Base-by-base conservation (phyloP, 1,284 basidiomycete species). In the Cutaneotrichosporon sp. region DNA sequence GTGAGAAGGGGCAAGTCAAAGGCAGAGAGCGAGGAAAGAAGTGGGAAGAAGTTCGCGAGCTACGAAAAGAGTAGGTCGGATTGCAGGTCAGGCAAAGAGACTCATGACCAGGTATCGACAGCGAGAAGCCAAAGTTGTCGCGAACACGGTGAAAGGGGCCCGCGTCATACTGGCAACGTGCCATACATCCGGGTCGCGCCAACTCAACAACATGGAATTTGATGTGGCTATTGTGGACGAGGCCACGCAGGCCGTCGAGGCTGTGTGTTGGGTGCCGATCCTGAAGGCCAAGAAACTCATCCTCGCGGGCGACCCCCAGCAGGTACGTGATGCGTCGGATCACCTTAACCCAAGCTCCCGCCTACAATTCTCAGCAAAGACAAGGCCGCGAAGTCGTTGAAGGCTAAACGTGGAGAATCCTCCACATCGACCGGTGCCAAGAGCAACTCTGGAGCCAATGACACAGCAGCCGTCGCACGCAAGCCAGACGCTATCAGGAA, bases 161-260 rank as follows among this genome's bases (percentile, higher is more conserved):
- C 85, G 88, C 74, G 81, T 97, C 33, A 88, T 97, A 0, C 75
- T 97, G 11, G 85, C 91, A 0, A 97, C 94, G 1, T 97, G 92
- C 61, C 93, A 97, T 75, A 87, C 88, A 4, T 82, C 90, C 3
- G 92, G 92, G 1, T 84, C 87, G 4, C 76, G 85, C 27, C 89
- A 90, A 62, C 75, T 94, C 9, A 80, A 81, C 34, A 83, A 85
- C 55, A 79, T 85, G 55, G 72, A 79, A 3, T 98, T 97, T 64
- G 94, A 97, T 68, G 85, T 91, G 0, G 84, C 92, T 8, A 87
- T 97, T 37, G 90, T 98, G 35, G 94, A 97, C 62, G 94, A 97
- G 75, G 90, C 91, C 0, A 97, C 93, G 0, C 94, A 97, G 72
- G 93, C 91, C 3, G 71, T 96, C n/a, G 93, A 97, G 75, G 88